phyloP scores from a whole-genome alignment of 2,329 filamentous ascomycete genomes.

The Ascomycota sp. region DNA sequence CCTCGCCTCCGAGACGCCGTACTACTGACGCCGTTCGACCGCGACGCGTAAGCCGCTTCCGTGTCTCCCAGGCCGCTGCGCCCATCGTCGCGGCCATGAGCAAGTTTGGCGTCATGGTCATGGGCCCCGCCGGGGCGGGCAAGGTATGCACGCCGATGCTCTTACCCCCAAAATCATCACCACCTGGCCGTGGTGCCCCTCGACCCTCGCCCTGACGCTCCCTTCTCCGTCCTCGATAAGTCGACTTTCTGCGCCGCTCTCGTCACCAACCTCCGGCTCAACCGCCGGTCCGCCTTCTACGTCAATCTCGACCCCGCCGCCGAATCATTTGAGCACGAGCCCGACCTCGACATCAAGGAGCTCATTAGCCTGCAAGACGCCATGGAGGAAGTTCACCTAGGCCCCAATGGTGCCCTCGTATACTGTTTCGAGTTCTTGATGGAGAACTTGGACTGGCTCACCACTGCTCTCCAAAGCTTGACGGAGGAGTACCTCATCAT shows the following conservation, averaged over 20 bases:
- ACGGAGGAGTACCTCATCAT: constrained; percentile 94
- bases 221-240: constrained; percentile 20
- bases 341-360: constrained; percentile 87
- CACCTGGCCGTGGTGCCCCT: too few relatives aligned
- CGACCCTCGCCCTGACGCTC: neutral
- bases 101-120: constrained; percentile 84
- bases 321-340: constrained; percentile 74
- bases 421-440: constrained; percentile 94
- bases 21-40: too few relatives aligned
- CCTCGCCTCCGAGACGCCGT: too few relatives aligned
- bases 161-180: neutral
- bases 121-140: constrained; percentile 87
- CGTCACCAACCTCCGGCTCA: constrained; percentile 78
- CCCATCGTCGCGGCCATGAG: constrained; percentile 36
- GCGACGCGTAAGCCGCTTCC: too few relatives aligned
- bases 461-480: constrained; percentile 59
- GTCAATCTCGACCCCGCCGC: constrained; percentile 95
- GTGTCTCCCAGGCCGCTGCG: too few relatives aligned
- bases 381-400: constrained; percentile 82
- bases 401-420: constrained; percentile 78
- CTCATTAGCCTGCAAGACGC: constrained; percentile 84
- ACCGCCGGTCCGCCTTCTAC: constrained; percentile 86
- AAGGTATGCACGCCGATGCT: constrained; percentile 33
- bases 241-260: constrained; percentile 87
- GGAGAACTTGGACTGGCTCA: constrained; percentile 81